Conservation (phyloP, 805 yeast species). For the Suhomyces sp. region DNA sequence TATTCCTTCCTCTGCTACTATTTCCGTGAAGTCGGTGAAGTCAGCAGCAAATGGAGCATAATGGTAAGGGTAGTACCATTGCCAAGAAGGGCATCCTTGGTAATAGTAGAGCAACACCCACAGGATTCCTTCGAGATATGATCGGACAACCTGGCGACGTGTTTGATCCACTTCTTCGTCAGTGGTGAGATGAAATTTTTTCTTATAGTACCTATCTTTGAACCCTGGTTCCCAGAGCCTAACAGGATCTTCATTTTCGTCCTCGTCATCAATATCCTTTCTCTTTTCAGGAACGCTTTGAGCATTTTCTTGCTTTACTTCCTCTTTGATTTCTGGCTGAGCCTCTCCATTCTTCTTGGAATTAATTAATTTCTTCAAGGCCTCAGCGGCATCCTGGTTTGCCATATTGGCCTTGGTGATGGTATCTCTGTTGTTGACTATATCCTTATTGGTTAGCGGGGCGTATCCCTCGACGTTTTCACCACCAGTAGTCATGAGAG, state of each 20-base stretch:
- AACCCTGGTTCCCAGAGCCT: constrained; percentile 87
- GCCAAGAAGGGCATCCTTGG: constrained; percentile 99
- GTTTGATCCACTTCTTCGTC: constrained; percentile 53
- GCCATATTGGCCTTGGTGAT: constrained; percentile 71
- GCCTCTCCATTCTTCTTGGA: constrained; percentile 16
- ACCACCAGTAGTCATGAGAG: constrained; percentile 74
- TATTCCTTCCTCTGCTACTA: constrained; percentile 46
- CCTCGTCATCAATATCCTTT: constrained; percentile 11
- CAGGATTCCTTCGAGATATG: constrained; percentile 91
- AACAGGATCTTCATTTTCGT: constrained; percentile 42
- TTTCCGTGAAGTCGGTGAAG: constrained; percentile 53
- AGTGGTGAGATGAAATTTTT: constrained; percentile 62
- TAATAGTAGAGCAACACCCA: constrained; percentile 94
- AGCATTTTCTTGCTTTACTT: background rate
- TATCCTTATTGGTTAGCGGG: constrained; percentile 64
- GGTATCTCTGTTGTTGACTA: constrained; percentile 60
- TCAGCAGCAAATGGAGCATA: constrained; percentile 98
- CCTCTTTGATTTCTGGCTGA: background rate
- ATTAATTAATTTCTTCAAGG: constrained; percentile 41
- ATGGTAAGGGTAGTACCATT: constrained; percentile 95
- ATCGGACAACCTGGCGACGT: constrained; percentile 58
- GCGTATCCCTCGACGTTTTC: constrained; percentile 63
- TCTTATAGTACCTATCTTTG: constrained; percentile 71
- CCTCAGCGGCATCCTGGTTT: constrained; percentile 65
- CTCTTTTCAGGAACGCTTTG: constrained; percentile 8